A percentile compares a stretch with the other conserved stretches of the same genome.
Evolutionary conservation across 805 yeast genomes (phyloP).

Genomic region (Yarrowia sp.): DNA sequence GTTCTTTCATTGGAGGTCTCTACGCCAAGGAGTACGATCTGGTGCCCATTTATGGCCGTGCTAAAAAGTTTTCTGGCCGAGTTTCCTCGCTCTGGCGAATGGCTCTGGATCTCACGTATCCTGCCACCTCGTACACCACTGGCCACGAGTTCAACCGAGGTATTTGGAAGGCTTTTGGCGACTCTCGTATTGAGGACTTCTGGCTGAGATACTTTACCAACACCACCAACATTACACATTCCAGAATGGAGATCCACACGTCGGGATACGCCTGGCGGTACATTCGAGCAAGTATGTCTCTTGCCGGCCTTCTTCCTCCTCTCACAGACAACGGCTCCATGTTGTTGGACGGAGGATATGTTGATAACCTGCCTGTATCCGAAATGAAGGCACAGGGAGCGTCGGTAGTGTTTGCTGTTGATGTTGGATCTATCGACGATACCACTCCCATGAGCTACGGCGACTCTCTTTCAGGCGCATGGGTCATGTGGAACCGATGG

Average conservation of each 20-base stretch:
- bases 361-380: constrained; percentile 85
- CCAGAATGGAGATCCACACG: constrained; percentile 91
- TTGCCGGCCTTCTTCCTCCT: constrained; percentile 87
- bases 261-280: constrained; percentile 95
- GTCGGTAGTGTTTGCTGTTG: constrained; percentile 81
- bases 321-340: constrained; percentile 84
- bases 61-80: constrained; percentile 80
- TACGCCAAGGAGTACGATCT: constrained; percentile 90
- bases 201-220: constrained; percentile 89
- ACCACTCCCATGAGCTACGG: constrained; percentile 87
- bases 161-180: constrained; percentile 95
- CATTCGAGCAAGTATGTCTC: constrained; percentile 92
- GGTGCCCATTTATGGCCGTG: constrained; percentile 85
- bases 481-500: constrained; percentile 77
- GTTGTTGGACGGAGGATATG: constrained; percentile 94
- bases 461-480: constrained; percentile 84
- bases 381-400: constrained; percentile 93
- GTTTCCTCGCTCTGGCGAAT: constrained; percentile 84
- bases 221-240: constrained; percentile 91
- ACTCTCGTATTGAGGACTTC: constrained; percentile 88
- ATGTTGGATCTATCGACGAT: constrained; percentile 94
- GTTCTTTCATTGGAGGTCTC: constrained; percentile 91
- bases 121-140: constrained; percentile 90
- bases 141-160: constrained; percentile 98
- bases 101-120: constrained; percentile 80